A percentile compares a stretch with the other conserved stretches of the same genome.
Evolutionary conservation across 805 yeast genomes (phyloP).

Genomic region (Zygosaccharomyces pseudorouxii): DNA sequence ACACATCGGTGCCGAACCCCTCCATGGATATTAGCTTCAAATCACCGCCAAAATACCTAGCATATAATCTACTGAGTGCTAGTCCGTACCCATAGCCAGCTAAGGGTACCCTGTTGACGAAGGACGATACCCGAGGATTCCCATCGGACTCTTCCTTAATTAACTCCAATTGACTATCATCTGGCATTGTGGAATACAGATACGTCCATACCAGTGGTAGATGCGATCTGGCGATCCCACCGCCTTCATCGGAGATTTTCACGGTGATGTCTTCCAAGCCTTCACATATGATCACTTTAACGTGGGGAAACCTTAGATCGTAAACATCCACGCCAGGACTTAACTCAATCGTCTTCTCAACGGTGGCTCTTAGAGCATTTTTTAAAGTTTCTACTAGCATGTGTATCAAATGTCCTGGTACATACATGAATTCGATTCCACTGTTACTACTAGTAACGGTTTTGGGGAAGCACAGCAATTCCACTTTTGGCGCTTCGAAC

Average conservation of each 20-base stretch:
- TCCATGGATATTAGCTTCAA: conserved; percentile 84
- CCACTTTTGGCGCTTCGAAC: conserved; percentile 80
- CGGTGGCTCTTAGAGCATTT: conserved; percentile 83
- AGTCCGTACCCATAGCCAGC: conserved; percentile 93
- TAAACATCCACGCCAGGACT: conserved; percentile 39
- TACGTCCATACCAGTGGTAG: conserved; percentile 88
- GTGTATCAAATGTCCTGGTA: conserved; percentile 88
- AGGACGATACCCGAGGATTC: conserved; percentile 23
- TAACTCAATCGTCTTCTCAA: conserved; percentile 63
- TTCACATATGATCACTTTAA: conserved; percentile 80
- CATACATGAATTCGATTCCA: conserved; percentile 80
- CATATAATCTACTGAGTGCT: conserved; percentile 79
- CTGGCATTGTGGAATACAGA: conserved; percentile 80
- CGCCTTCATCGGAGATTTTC: conserved; percentile 89
- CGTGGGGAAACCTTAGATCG: conserved; percentile 73
- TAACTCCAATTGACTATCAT: conserved; percentile 49
- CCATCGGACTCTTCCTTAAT: conserved; percentile 44
- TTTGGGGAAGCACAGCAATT: conserved; percentile 50
- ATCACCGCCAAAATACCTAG: conserved; percentile 89
- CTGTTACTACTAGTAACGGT: background rate
- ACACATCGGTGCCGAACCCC: conserved; percentile 92
- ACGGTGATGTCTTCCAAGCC: conserved; percentile 89
- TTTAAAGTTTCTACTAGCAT: conserved; percentile 86
- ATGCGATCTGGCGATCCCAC: conserved; percentile 83
- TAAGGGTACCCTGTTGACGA: conserved; percentile 74